These are phyloP conservation scores for Leptographium procerum DNA, from an alignment of 2,329 filamentous ascomycete species.

Conservation along the genomic window DNA sequence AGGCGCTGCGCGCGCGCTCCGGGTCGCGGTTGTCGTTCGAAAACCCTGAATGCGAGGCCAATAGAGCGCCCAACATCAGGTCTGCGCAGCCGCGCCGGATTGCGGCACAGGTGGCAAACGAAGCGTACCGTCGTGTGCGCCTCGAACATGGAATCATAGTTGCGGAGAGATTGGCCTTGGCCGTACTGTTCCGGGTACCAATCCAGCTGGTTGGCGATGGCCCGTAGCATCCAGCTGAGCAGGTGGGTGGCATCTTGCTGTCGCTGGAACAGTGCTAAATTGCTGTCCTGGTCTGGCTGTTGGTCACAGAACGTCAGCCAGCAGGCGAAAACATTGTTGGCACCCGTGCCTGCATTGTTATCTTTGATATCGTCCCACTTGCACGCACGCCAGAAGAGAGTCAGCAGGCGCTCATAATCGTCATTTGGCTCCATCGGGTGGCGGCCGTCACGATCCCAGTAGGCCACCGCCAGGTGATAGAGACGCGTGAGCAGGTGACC, in stretches of 20 bases:
- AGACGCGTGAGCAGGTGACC: constrained; percentile 9
- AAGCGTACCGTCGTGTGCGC: not conserved
- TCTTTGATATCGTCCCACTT: not conserved
- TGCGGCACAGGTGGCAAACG: constrained; percentile 3
- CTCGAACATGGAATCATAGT: constrained; percentile 5
- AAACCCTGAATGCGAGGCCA: not conserved
- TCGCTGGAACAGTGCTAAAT: not conserved
- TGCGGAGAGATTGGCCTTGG: not conserved
- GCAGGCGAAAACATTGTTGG: not conserved
- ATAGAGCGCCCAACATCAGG: not conserved
- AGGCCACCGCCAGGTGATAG: constrained; percentile 9
- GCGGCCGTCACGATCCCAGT: constrained; percentile 4
- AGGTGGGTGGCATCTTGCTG: not conserved
- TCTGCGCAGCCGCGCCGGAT: constrained; percentile 3
- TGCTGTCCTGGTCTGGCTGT: not conserved
- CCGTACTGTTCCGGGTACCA: not conserved
- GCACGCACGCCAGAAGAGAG: constrained; percentile 9
- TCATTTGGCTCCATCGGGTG: constrained; percentile 2
- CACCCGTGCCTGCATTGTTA: not conserved
- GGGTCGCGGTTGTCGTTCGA: not conserved
- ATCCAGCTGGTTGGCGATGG: not conserved
- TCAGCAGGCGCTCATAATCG: not conserved
- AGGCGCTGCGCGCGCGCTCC: not conserved
- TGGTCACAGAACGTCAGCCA: constrained; percentile 1
- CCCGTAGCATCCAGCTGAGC: not conserved